Evolutionary conservation across 139 green algal genomes (phyloP).

Genomic region (Chlamydomonas eustigma): DNA sequence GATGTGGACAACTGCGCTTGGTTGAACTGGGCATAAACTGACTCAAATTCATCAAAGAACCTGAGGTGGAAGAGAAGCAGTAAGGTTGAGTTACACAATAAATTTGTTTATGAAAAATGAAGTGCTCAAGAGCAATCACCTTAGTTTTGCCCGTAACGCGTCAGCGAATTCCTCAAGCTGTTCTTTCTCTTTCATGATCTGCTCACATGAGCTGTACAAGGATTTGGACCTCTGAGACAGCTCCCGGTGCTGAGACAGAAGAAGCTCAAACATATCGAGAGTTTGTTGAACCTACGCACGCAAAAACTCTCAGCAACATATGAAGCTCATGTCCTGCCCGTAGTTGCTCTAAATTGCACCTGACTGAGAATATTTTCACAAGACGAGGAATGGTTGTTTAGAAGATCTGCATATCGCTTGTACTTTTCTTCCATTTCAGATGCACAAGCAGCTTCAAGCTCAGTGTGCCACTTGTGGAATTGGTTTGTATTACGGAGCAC

Average conservation of each 20-base stretch:
- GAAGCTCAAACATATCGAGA: slow-evolving; percentile 55
- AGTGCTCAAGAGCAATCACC: too few species aligned
- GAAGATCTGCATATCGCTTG: slow-evolving; percentile 59
- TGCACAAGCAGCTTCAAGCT: slow-evolving; percentile 76
- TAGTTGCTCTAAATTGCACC: slow-evolving; percentile 24
- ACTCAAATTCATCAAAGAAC: slow-evolving; percentile 96
- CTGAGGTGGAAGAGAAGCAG: slow-evolving; percentile 21
- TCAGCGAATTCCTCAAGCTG: slow-evolving; percentile 66
- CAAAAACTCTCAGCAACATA: neutral
- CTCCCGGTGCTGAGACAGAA: slow-evolving; percentile 61
- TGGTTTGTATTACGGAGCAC: slow-evolving; percentile 74
- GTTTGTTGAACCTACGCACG: slow-evolving; percentile 52
- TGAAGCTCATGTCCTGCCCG: too few species aligned
- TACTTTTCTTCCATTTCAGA: slow-evolving; percentile 86
- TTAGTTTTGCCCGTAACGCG: slow-evolving; percentile 59
- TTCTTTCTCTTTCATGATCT: slow-evolving; percentile 65
- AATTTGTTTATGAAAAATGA: too few species aligned
- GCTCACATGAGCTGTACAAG: slow-evolving; percentile 62
- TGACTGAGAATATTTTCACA: slow-evolving; percentile 62
- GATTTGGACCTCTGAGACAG: slow-evolving; percentile 48
- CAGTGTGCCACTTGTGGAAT: slow-evolving; percentile 86
- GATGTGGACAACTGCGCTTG: slow-evolving; percentile 40
- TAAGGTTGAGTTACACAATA: too few species aligned
- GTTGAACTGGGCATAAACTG: slow-evolving; percentile 66
- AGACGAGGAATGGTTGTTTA: slow-evolving; percentile 58